These are phyloP conservation scores for Malbranchea zuffiana DNA, from an alignment of 2,329 filamentous ascomycete genomes.

Conservation along the genomic window DNA sequence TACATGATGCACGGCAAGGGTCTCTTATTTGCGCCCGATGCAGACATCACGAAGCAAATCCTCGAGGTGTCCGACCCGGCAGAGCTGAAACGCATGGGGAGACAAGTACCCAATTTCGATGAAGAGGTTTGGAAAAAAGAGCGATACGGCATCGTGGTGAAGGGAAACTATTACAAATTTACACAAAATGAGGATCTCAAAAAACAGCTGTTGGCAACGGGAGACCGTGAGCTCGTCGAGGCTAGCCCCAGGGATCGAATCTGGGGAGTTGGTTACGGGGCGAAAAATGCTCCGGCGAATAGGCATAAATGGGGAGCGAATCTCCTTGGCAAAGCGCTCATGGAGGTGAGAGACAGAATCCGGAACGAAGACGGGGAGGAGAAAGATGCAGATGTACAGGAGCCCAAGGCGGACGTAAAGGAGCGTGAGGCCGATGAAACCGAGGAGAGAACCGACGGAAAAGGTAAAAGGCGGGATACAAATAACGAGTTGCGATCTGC, in stretches of 20 bases:
- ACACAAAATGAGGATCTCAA: constrained; percentile 22
- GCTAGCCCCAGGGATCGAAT: constrained; percentile 27
- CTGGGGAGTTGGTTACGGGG: constrained; percentile 27
- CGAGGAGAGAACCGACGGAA: too few species aligned
- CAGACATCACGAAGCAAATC: constrained; percentile 20
- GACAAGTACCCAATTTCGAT: constrained; percentile 25
- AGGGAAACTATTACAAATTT: constrained; percentile 26
- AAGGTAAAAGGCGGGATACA: too few species aligned
- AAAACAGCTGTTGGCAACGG: constrained; percentile 22
- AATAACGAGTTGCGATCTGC: too few species aligned
- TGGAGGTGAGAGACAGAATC: constrained; percentile 24
- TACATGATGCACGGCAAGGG: constrained; percentile 30
- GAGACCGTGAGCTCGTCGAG: constrained; percentile 24
- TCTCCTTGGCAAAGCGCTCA: constrained; percentile 24
- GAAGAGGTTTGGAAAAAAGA: constrained; percentile 21
- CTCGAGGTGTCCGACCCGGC: constrained; percentile 18
- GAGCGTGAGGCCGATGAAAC: too few species aligned
- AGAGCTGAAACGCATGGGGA: constrained; percentile 20
- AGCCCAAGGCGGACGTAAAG: background rate
- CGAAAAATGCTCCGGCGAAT: constrained; percentile 20
- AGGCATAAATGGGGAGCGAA: constrained; percentile 26
- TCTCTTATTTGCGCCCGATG: constrained; percentile 22
- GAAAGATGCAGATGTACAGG: background rate
- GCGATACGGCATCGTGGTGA: constrained; percentile 22
- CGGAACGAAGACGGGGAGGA: constrained; percentile 12